A percentile compares a stretch with the other conserved stretches of the same genome.
Evolutionary conservation across 768 basidiomycete species (phyloP).

Genomic region (Neoboletus brunneissimus): DNA sequence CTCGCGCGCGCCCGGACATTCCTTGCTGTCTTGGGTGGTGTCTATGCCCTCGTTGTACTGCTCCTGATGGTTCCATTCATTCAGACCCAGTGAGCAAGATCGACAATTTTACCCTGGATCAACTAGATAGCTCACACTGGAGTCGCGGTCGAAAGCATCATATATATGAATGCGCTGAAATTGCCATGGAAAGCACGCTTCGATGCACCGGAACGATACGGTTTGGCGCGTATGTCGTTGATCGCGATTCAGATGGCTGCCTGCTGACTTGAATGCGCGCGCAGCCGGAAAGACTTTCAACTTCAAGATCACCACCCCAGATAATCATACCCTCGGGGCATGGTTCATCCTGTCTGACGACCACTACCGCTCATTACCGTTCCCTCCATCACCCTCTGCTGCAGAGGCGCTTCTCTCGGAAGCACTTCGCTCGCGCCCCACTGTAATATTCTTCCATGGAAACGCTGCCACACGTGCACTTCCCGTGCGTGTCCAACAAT

Average conservation of each 20-base stretch:
- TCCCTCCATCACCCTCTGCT: conserved; percentile 35
- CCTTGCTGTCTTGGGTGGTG: conserved; percentile 42
- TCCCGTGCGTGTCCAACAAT: conserved; percentile 62
- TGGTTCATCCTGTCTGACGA: conserved; percentile 79
- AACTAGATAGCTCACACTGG: conserved; percentile 16
- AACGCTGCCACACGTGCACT: conserved; percentile 81
- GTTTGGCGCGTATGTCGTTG: conserved; percentile 65
- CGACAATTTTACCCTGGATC: conserved; percentile 13
- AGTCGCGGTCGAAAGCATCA: conserved; percentile 35
- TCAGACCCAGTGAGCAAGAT: conserved; percentile 60
- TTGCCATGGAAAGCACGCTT: conserved; percentile 64
- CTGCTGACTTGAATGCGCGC: neutral
- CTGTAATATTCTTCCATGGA: conserved; percentile 91
- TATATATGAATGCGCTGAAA: conserved; percentile 67
- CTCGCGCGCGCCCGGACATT: conserved; percentile 31
- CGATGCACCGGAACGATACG: conserved; percentile 70
- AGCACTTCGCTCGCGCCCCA: conserved; percentile 61
- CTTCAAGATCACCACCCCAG: conserved; percentile 64
- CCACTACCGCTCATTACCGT: conserved; percentile 52
- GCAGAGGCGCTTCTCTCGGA: conserved; percentile 43
- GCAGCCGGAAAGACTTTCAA: conserved; percentile 78
- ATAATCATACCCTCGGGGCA: conserved; percentile 79
- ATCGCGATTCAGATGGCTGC: neutral
- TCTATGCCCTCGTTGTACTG: conserved; percentile 53
- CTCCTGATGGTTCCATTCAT: conserved; percentile 60